phyloP scores from a whole-genome alignment of 495 filamentous ascomycete species.

The Daldinia concentrica region DNA sequence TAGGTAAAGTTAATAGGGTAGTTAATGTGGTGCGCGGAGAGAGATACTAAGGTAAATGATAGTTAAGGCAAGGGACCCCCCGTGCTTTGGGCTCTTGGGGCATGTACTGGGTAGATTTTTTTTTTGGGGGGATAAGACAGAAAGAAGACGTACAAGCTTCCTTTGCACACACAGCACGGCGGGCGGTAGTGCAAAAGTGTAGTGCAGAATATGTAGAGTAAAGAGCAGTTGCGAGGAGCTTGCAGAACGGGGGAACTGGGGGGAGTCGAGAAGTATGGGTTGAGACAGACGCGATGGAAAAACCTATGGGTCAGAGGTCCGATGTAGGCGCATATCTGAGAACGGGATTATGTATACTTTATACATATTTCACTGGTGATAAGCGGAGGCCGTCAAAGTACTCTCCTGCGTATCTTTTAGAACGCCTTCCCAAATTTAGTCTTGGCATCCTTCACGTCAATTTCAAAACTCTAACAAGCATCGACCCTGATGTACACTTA shows the following conservation, averaged over 20 bases:
- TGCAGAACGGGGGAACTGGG: constrained; percentile 34
- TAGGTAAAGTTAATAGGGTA: background rate
- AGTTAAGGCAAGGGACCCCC: constrained; percentile 13
- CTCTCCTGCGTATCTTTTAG: constrained; percentile 23
- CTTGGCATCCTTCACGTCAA: constrained; percentile 40
- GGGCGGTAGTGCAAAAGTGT: constrained; percentile 1
- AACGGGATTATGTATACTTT: constrained; percentile 31
- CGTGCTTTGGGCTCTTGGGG: constrained; percentile 17
- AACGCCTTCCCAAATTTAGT: constrained; percentile 27
- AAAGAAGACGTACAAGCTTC: background rate
- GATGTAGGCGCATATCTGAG: constrained; percentile 47
- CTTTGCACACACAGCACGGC: background rate
- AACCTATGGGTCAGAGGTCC: constrained; percentile 36
- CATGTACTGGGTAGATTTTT: background rate
- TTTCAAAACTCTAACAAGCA: constrained; percentile 37
- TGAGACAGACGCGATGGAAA: constrained; percentile 37
- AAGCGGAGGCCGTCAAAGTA: constrained; percentile 1
- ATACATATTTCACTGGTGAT: background rate
- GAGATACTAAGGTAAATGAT: background rate
- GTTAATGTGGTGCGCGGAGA: constrained; percentile 15
- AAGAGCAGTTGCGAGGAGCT: constrained; percentile 28
- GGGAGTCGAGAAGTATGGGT: constrained; percentile 37
- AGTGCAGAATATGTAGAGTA: constrained; percentile 7
- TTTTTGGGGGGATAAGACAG: background rate
- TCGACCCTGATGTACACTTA: constrained; percentile 26